Percentiles rank a stretch among this genome's conserved stretches.
These are phyloP conservation scores for Rhizophagus sp. DNA, from an alignment of 192 early-diverging fungal species.

Conservation along the genomic window DNA sequence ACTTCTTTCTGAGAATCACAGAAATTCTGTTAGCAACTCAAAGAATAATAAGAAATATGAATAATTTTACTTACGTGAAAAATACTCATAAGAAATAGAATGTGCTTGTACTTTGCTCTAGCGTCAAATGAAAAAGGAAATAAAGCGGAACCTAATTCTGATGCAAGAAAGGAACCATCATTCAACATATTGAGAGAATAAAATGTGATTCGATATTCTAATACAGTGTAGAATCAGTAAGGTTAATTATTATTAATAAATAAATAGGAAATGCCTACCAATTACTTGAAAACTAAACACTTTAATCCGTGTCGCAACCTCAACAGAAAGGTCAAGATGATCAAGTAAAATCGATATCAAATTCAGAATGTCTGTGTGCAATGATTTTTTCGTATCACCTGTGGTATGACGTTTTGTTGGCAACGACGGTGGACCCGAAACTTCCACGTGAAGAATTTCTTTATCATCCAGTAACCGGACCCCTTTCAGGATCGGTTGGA, in stretches of 20 bases:
- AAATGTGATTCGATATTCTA: constrained; percentile 31
- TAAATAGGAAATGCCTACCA: constrained; percentile 22
- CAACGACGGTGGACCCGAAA: constrained; percentile 16
- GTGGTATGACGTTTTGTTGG: constrained; percentile 10
- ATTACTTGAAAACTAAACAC: constrained; percentile 30
- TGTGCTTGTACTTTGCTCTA: constrained; percentile 26
- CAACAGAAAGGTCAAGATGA: constrained; percentile 9
- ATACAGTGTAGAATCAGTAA: constrained; percentile 24
- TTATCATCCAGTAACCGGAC: constrained; percentile 22
- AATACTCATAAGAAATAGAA: constrained; percentile 27
- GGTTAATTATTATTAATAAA: constrained; percentile 7
- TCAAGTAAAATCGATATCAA: constrained; percentile 21
- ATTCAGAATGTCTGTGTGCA: constrained; percentile 30
- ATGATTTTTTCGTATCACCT: constrained; percentile 25
- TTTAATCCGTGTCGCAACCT: constrained; percentile 23
- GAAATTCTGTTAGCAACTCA: not conserved
- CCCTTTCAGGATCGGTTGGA: constrained; percentile 1
- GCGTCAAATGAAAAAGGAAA: too few relatives aligned
- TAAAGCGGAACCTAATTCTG: too few relatives aligned
- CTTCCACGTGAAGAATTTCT: constrained; percentile 28
- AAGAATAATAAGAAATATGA: constrained; percentile 17
- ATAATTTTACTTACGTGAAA: constrained; percentile 30
- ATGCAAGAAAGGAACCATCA: too few relatives aligned
- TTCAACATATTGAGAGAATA: constrained; percentile 31
- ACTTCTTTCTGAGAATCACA: constrained; percentile 18